Evolutionary conservation across 2,329 filamentous ascomycete species (phyloP).

Genomic region (Hymenoscyphus scutula): DNA sequence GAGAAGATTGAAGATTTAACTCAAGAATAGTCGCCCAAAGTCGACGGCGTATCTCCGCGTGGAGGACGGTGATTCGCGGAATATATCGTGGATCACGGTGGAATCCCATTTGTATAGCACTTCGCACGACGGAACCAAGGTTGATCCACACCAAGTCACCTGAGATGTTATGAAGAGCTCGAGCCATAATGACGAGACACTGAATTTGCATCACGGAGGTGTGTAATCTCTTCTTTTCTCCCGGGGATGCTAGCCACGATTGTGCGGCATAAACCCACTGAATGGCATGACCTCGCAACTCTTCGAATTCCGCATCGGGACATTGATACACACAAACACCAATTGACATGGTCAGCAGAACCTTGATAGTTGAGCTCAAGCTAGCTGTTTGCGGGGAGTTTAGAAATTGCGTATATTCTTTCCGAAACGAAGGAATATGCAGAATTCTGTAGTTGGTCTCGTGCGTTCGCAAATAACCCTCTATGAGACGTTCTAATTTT

Average conservation of each 20-base stretch:
- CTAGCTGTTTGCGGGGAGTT: constrained; percentile 25
- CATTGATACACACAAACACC: constrained; percentile 25
- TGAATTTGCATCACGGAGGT: constrained; percentile 51
- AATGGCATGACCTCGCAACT: constrained; percentile 11
- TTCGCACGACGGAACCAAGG: constrained; percentile 49
- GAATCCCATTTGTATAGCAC: constrained; percentile 57
- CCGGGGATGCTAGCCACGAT: constrained; percentile 29
- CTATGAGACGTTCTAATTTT: not conserved
- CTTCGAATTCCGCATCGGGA: not conserved
- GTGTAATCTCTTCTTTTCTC: constrained; percentile 49
- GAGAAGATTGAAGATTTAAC: constrained; percentile 49
- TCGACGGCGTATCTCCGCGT: constrained; percentile 53
- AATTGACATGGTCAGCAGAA: constrained; percentile 31
- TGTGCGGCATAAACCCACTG: constrained; percentile 30
- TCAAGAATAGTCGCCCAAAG: constrained; percentile 57
- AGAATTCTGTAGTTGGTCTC: constrained; percentile 45
- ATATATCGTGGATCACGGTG: constrained; percentile 55
- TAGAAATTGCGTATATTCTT: constrained; percentile 45
- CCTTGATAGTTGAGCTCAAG: constrained; percentile 22
- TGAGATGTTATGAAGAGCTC: constrained; percentile 46
- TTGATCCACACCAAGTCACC: constrained; percentile 53
- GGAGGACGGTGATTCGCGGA: constrained; percentile 46
- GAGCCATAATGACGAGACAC: constrained; percentile 50
- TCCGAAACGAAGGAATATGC: constrained; percentile 46
- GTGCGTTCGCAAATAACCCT: constrained; percentile 35